These are phyloP conservation scores for Metschnikowia kunwiensis DNA, from an alignment of 805 yeast species.

Conservation along the genomic window DNA sequence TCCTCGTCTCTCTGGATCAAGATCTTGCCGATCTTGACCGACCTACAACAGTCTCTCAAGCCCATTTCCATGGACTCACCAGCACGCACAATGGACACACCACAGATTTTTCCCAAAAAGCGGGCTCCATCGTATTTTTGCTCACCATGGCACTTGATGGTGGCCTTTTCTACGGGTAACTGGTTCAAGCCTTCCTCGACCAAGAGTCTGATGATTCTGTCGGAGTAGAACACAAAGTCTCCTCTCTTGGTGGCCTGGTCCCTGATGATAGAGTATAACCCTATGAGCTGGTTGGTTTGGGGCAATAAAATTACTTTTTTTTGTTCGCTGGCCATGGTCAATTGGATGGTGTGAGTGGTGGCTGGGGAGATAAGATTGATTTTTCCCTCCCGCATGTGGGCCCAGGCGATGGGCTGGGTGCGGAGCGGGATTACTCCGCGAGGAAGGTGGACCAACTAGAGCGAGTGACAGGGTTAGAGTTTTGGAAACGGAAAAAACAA, in stretches of 20 bases:
- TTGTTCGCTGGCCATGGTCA: conserved; percentile 13
- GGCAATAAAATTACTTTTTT: conserved; percentile 68
- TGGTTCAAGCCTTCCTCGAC: conserved; percentile 96
- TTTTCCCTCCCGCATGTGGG: too few species aligned
- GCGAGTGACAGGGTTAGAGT: too few species aligned
- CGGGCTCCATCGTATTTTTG: conserved; percentile 69
- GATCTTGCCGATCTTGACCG: conserved; percentile 94
- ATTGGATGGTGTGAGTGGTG: background rate
- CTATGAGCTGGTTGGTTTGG: conserved; percentile 86
- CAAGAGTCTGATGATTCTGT: conserved; percentile 85
- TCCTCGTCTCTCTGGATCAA: conserved; percentile 97
- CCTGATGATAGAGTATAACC: conserved; percentile 88
- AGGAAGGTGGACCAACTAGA: too few species aligned
- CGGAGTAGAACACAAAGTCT: conserved; percentile 93
- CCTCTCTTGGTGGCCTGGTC: conserved; percentile 77
- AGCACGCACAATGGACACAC: conserved; percentile 96
- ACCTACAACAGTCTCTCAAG: conserved; percentile 92
- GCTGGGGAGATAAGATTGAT: background rate
- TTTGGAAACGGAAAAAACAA: too few species aligned
- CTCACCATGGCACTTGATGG: conserved; percentile 75
- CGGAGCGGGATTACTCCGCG: too few species aligned
- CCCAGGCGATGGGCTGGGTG: background rate
- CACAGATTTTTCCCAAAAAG: conserved; percentile 92
- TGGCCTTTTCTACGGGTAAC: conserved; percentile 73
- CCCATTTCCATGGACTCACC: conserved; percentile 99